Base-by-base conservation (phyloP, 2,329 filamentous ascomycete genomes). In the Gyromitra esculenta region DNA sequence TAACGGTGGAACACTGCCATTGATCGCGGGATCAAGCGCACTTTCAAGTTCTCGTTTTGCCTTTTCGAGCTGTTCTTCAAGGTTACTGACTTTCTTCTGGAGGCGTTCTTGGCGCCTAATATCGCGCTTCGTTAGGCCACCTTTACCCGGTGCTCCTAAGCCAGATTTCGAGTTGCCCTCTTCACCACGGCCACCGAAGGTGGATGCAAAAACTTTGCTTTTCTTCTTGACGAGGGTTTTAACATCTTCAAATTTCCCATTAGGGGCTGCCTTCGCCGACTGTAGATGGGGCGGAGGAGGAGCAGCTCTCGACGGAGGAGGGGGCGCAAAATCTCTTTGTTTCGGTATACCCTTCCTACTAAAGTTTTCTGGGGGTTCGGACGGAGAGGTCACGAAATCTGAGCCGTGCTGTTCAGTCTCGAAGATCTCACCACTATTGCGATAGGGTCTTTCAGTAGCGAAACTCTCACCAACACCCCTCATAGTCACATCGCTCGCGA, bases 61-160 rank as follows among this genome's bases (percentile, higher is more conserved):
- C 18, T 65, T 76, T n/a, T 77, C 69, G 9, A 79, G 68, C 25
- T 78, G 68, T 35, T 78, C 73, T 56, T 79, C 76, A 11, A 79
- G 73, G 66, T 73, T 74, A 21, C 76, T 77, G 37, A 79, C 78
- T 56, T 75, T 78, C 50, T 78, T 79, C 52, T 67, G 64, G 54
- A 79, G 78, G 7, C 66, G 76, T 68, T 79, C 76, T 39, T 74
- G 63, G 37, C 73, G 73, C 66, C 72, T 77, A 13, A 77, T 45
- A 9, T 78, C 73, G 31, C 74, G 63, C 52, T 77, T 77, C 37
- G 52, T 62, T 52, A 35, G 60, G 13, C 62, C 69, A 37, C 59
- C 60, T 15, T 62, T 66, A 11, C 52, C 43, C 39, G 45, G 45
- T 31, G 62, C 35, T 45, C 37, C 66, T 52, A 37, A 18, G 37